Evolutionary conservation across 2,329 filamentous ascomycete species (phyloP), one percentile per base, ranked within the genome.

Genomic region (Intubia oerlemansii): DNA sequence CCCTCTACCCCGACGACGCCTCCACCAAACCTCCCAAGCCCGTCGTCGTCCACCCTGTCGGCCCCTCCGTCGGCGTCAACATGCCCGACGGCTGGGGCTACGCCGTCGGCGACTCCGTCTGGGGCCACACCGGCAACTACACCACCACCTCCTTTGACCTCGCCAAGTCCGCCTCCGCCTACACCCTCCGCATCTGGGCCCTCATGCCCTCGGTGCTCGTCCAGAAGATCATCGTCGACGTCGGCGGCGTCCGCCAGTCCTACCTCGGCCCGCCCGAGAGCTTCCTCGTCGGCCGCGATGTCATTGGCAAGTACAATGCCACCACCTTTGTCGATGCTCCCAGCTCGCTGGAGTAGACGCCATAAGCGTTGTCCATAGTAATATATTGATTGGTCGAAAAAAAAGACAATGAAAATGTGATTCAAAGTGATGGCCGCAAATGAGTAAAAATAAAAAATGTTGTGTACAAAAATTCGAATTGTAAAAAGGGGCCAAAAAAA

Each of bases 261-360:
- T 68, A 65, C 37, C 44, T 69, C 3, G 64, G 64, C 0, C 63
- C 64, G 4, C 62, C 62, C 1, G 61, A 66, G 51, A 66, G 59
- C 29, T 62, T 60, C 34, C 38, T 56, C 9, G 42, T 56, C 2
- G 54, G 55, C 0, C 42, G 51, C 14, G 54, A 59, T 30, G 29
- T 40, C 33, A 28, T 44, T 23, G 54, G 53, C 7, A 32, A 27
- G 11, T 50, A 50, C 31, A 44, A 49, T 16, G 46, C 48, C 32
- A 51, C 46, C 7, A 53, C 46, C 24, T 57, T 56, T 38, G 40
- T 43, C 25, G 41, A 37, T 7, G 38, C 35, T 20, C 32, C 30
- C 4, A 40, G 34, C 13, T 37, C 36, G 1, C 19, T 42, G 16
- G 40, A 38, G 5, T n/a, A n/a, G n/a, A n/a, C n/a, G n/a, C n/a